Evolutionary conservation across 2,329 filamentous ascomycete species (phyloP).

Genomic region (Claviceps sorghi): DNA sequence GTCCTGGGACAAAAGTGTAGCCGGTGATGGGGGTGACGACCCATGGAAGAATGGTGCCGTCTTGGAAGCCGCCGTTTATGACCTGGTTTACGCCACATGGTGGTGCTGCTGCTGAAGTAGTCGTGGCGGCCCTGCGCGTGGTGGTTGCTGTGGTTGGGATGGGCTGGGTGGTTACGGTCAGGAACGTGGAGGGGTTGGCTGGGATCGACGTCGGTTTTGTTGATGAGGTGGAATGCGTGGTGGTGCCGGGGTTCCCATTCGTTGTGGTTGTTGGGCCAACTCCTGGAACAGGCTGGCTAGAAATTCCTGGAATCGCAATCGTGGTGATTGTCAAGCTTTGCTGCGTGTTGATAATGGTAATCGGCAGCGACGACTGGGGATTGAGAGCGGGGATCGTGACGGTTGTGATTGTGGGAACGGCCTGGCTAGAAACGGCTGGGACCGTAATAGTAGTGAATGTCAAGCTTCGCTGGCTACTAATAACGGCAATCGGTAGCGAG

Average conservation of each 20-base stretch:
- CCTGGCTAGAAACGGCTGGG: not conserved
- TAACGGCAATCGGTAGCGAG: too few species aligned
- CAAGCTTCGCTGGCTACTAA: too few species aligned
- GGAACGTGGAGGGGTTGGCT: too few species aligned
- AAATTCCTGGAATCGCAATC: not conserved
- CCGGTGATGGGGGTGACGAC: not conserved
- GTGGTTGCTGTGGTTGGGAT: too few species aligned
- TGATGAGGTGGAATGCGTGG: too few species aligned
- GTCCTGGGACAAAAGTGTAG: not conserved
- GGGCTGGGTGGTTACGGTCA: too few species aligned
- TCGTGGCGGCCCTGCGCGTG: too few species aligned
- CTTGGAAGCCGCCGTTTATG: not conserved
- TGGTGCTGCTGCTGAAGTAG: not conserved
- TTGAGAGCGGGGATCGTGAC: rapidly evolving
- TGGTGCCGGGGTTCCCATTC: too few species aligned
- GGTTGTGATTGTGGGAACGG: not conserved
- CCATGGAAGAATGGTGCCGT: not conserved
- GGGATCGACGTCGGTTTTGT: too few species aligned
- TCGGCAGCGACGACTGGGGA: too few species aligned
- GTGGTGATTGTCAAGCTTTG: not conserved
- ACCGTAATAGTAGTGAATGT: not conserved
- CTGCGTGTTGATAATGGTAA: too few species aligned
- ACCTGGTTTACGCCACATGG: not conserved
- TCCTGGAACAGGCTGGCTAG: not conserved
- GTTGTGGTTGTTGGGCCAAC: not conserved